These are phyloP conservation scores for Oxyria digyna DNA, from an alignment of 148 eudicot genomes.

Conservation along the genomic window DNA sequence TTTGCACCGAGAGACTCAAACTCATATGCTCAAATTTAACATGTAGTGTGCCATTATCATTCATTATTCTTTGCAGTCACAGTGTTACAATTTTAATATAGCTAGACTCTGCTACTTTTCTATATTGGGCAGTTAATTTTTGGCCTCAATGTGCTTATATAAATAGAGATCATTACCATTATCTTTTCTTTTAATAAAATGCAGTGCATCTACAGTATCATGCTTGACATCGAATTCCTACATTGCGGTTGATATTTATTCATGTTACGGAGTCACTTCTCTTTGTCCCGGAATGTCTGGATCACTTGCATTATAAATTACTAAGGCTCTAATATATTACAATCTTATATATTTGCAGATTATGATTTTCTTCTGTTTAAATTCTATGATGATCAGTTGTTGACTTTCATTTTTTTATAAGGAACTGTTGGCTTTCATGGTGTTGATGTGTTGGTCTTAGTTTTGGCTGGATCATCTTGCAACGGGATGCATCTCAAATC, in stretches of 20 bases:
- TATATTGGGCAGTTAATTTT: neutral
- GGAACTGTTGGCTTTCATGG: no score
- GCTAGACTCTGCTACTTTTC: neutral
- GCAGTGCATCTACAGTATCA: constrained; percentile 99
- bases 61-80: neutral
- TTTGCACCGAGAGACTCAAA: constrained; percentile 97
- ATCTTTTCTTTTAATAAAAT: constrained; percentile 8
- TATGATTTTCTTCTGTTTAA: constrained; percentile 97
- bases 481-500: no score
- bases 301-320: neutral
- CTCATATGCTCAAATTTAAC: constrained; percentile 98
- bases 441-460: constrained; percentile 85
- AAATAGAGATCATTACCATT: neutral
- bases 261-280: constrained; percentile 97
- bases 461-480: no score
- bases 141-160: neutral
- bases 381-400: constrained; percentile 92
- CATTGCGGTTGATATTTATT: constrained; percentile 95
- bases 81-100: neutral
- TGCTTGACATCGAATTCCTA: constrained; percentile 96
- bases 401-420: no score
- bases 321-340: neutral
- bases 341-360: constrained; percentile 45
- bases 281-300: constrained; percentile 78
- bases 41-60: constrained; percentile 29